phyloP scores from a whole-genome alignment of 495 filamentous ascomycete species.

The Xylaria palmicola region DNA sequence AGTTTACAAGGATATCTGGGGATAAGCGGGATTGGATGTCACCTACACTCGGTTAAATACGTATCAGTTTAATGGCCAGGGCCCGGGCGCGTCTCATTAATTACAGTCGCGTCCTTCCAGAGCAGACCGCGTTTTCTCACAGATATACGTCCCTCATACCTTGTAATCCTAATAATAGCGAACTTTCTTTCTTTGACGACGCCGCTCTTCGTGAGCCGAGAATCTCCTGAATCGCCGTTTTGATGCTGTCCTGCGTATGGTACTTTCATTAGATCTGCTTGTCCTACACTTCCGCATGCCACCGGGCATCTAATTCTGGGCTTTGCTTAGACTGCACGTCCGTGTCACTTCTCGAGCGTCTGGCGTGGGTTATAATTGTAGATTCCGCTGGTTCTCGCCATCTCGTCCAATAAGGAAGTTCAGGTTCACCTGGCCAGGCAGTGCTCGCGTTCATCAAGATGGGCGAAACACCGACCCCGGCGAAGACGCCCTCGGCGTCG shows the following conservation, averaged over 20 bases:
- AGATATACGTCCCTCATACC: too few species aligned
- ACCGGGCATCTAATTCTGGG: neutral
- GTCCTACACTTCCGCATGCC: neutral
- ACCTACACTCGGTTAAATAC: too few species aligned
- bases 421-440: too few species aligned
- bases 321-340: neutral
- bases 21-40: too few species aligned
- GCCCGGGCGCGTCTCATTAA: neutral
- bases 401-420: too few species aligned
- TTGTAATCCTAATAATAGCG: too few species aligned
- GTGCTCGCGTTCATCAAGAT: slow-evolving; percentile 15
- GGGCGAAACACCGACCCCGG: slow-evolving; percentile 41
- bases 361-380: neutral
- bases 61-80: neutral
- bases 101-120: slow-evolving; percentile 5
- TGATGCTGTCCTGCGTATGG: neutral
- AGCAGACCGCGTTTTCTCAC: slow-evolving; percentile 2
- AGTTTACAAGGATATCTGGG: too few species aligned
- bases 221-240: neutral
- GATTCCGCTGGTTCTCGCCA: neutral
- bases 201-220: too few species aligned
- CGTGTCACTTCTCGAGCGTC: neutral
- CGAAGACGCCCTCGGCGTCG: slow-evolving; percentile 40
- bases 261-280: neutral
- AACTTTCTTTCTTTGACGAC: too few species aligned